Evolutionary conservation across 225 moss, liverwort and hornwort genomes (phyloP).

Genomic region (Pseudisothecium myosuroides): DNA sequence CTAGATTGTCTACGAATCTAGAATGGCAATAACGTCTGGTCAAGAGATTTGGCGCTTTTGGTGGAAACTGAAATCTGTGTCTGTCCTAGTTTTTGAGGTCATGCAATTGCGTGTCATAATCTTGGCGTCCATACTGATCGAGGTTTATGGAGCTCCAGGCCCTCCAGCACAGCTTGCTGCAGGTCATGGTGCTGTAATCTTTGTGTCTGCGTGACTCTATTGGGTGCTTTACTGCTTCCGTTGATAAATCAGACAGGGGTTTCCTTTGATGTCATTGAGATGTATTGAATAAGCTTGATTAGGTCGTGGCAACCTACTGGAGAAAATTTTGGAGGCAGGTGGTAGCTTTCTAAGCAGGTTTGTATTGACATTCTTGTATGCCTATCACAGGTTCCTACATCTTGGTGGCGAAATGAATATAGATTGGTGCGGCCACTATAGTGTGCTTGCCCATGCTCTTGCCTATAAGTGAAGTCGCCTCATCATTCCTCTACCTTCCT

Average conservation of each 20-base stretch:
- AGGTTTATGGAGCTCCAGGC: background rate
- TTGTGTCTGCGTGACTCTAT: background rate
- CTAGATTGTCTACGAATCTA: background rate
- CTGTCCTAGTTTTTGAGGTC: background rate
- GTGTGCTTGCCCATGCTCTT: background rate
- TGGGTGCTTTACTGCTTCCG: background rate
- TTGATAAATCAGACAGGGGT: no score
- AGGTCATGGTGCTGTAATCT: background rate
- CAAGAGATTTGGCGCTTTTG: background rate
- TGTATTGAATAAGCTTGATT: no score
- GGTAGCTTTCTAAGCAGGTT: no score
- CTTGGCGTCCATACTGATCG: background rate
- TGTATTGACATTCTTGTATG: no score
- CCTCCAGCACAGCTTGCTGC: background rate
- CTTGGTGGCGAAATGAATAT: no score
- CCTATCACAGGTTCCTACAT: no score
- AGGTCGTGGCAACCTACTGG: no score
- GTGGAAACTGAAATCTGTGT: background rate
- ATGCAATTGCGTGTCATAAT: background rate
- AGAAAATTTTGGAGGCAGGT: no score
- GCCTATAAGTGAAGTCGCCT: background rate
- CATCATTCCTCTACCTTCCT: background rate
- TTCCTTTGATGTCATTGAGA: no score
- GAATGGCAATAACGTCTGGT: background rate
- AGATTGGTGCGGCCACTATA: background rate